Evolutionary conservation across 306 rosid genomes (phyloP).

Genomic region (Prunus kanzakura): DNA sequence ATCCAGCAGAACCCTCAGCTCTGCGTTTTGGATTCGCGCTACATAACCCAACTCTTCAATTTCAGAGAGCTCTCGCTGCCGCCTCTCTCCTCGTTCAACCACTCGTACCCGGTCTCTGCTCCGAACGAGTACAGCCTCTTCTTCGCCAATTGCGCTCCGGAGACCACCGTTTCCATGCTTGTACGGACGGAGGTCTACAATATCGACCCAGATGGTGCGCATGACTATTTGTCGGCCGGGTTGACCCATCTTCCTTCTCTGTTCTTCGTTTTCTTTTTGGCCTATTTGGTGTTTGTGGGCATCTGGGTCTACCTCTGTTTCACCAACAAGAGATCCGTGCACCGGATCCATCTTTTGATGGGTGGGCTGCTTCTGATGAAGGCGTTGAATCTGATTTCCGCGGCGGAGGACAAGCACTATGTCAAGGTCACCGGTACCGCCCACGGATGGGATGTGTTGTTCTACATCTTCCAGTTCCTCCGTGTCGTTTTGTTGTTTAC

Average conservation of each 20-base stretch:
- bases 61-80: conserved; percentile 79
- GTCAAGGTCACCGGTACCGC: conserved; percentile 82
- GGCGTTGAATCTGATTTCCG: conserved; percentile 66
- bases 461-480: conserved; percentile 85
- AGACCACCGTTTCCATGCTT: conserved; percentile 60
- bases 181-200: conserved; percentile 73
- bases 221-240: conserved; percentile 79
- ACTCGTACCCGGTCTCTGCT: conserved; percentile 43
- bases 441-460: conserved; percentile 92
- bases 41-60: conserved; percentile 46
- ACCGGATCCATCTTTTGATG: conserved; percentile 87
- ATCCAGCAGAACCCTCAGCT: conserved; percentile 66
- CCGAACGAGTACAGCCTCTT: conserved; percentile 80
- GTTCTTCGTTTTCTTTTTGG: conserved; percentile 51
- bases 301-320: conserved; percentile 51
- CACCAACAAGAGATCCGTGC: conserved; percentile 49
- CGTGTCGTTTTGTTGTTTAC: conserved; percentile 76
- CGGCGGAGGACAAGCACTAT: conserved; percentile 85
- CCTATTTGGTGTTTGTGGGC: conserved; percentile 50
- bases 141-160: conserved; percentile 76
- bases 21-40: conserved; percentile 68
- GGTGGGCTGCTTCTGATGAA: conserved; percentile 57
- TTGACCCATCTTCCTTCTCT: conserved; percentile 68
- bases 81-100: conserved; percentile 46
- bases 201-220: conserved; percentile 43